Evolutionary conservation across 2,329 filamentous ascomycete genomes (phyloP), one percentile per base, ranked within the genome.

Genomic region (Teratosphaeria zuluensis): DNA sequence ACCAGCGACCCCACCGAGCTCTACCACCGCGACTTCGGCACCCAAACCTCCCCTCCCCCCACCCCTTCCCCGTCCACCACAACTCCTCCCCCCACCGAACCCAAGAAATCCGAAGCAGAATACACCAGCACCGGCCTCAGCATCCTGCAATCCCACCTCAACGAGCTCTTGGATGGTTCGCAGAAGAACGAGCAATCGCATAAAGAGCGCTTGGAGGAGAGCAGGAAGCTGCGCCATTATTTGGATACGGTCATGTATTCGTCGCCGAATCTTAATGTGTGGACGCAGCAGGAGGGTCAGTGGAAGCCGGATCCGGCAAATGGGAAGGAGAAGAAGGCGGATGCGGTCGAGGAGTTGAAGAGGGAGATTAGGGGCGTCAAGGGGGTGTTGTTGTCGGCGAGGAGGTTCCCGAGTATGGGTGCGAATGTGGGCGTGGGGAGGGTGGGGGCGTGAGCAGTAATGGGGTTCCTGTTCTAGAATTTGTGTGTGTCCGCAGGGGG

Each of bases 1-100:
- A 75, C 74, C 65, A 83, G 81, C 12, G 84, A 86, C 63, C 89
- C 89, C 0, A 85, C 86, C 0, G 89, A 92, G 72, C 81, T 92
- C 62, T 94, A 90, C 74, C 88, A 92, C 72, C 84, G 88, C 53
- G 89, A 94, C 69, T 81, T 90, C 60, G 88, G 88, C 63, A 88
- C 89, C 1, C 89, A 94, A 72, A 94, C 89, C 0, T 85, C 84
- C 0, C 78, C 78, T 1, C 75, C 75, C 0, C 71, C 78, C 2
- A 78, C 78, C 3, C 75, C 77, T 5, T 65, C 72, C 28, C 65
- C 70, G 3, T 71, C 70, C 70, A 11, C 58, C 21, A 51, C 38
- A 16, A 35, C 53, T 7, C 52, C 53, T 7, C 52, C 7, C 42
- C 42, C 19, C 6, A 48, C 42, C 16, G 19, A 31, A 35, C 30